Evolutionary conservation across 306 rosid species (phyloP).

Genomic region (Cicer yamashitae): DNA sequence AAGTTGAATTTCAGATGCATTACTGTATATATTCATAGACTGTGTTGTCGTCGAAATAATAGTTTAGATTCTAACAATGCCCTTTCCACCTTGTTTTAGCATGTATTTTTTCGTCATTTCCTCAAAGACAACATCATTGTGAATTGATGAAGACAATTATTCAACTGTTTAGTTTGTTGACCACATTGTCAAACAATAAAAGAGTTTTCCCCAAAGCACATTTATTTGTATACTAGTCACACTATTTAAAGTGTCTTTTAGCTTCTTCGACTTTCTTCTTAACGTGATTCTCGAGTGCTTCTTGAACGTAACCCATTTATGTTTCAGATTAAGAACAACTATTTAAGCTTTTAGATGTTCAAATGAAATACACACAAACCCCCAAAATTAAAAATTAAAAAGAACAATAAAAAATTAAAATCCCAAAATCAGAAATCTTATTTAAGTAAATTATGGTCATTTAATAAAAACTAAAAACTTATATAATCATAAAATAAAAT

Average conservation of each 20-base stretch:
- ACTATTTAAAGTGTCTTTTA: constrained; percentile 79
- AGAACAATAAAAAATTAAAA: too few species aligned
- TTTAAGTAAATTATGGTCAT: too few species aligned
- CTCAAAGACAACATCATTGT: constrained; percentile 70
- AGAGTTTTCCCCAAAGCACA: constrained; percentile 80
- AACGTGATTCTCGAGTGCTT: constrained; percentile 92
- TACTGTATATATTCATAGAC: background rate
- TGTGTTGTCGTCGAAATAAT: constrained; percentile 24
- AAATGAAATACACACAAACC: too few species aligned
- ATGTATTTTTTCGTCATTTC: constrained; percentile 80
- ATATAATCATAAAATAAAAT: too few species aligned
- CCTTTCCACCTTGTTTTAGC: constrained; percentile 56
- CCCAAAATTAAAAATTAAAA: too few species aligned
- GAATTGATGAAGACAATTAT: constrained; percentile 78
- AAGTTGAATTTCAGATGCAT: background rate
- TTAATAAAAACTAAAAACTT: too few species aligned
- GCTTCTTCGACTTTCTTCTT: constrained; percentile 99
- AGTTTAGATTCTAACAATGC: constrained; percentile 50
- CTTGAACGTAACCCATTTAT: constrained; percentile 74
- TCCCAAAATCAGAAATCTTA: too few species aligned
- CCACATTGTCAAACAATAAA: constrained; percentile 84
- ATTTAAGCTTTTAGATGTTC: too few species aligned
- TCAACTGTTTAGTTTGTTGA: constrained; percentile 75
- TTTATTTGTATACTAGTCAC: constrained; percentile 70
- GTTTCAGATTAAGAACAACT: constrained; percentile 14